Percentiles rank a stretch among this genome's conserved stretches.
phyloP scores from a whole-genome alignment of 768 basidiomycete species.

The Arthromyces matolae region DNA sequence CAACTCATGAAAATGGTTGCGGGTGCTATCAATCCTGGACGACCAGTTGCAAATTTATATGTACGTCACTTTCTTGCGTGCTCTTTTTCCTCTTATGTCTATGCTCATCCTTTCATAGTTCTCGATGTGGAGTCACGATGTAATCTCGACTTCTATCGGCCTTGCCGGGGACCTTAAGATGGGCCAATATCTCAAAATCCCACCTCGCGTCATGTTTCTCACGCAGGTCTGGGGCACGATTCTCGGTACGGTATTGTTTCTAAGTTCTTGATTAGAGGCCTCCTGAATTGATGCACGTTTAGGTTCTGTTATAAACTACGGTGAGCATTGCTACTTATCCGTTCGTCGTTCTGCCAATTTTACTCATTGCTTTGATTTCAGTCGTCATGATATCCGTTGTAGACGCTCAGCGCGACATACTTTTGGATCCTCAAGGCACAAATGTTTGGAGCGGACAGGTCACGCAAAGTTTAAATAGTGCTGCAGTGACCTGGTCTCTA shows the following conservation, averaged over 20 bases:
- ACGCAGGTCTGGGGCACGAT: constrained; percentile 67
- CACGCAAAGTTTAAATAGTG: constrained; percentile 50
- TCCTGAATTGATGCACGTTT: neutral
- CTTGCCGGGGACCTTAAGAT: constrained; percentile 66
- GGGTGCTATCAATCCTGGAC: constrained; percentile 56
- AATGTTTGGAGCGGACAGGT: constrained; percentile 61
- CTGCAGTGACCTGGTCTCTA: constrained; percentile 62
- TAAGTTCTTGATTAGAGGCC: neutral
- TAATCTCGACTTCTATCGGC: constrained; percentile 48
- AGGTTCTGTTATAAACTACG: constrained; percentile 38
- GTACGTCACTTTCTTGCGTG: constrained; percentile 26
- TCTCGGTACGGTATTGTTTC: constrained; percentile 33
- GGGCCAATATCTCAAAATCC: constrained; percentile 50
- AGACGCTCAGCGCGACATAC: constrained; percentile 47
- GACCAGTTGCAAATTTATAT: constrained; percentile 68
- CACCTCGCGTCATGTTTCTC: constrained; percentile 26
- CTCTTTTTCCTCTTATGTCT: neutral
- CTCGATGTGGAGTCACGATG: constrained; percentile 66
- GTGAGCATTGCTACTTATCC: constrained; percentile 17
- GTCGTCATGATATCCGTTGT: constrained; percentile 59
- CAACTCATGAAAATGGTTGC: constrained; percentile 67
- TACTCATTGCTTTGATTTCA: constrained; percentile 16
- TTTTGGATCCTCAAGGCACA: constrained; percentile 49
- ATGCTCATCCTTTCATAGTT: constrained; percentile 35
- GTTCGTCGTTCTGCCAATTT: neutral